These are phyloP conservation scores for Chenopodium album DNA, from an alignment of 148 eudicot genomes.

Conservation along the genomic window DNA sequence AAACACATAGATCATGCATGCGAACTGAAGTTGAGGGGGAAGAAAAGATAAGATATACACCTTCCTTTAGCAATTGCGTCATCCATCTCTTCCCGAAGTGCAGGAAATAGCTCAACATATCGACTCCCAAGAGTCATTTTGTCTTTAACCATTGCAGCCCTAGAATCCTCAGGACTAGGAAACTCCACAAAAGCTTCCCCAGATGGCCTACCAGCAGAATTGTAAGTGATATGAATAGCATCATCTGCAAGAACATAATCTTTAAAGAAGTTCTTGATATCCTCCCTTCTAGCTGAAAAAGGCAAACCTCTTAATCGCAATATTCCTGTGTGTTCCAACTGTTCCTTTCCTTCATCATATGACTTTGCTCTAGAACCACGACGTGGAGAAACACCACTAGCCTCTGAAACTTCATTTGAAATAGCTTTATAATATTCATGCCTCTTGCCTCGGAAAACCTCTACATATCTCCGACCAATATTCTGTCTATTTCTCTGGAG, in stretches of 20 bases:
- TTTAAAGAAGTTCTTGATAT: constrained; percentile 63
- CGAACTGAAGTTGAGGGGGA: not conserved
- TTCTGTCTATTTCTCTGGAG: constrained; percentile 87
- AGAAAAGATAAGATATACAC: constrained; percentile 32
- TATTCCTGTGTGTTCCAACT: constrained; percentile 70
- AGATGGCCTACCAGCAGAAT: constrained; percentile 69
- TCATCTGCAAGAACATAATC: constrained; percentile 59
- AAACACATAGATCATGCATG: not conserved
- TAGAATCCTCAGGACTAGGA: constrained; percentile 73
- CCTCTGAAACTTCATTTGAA: constrained; percentile 70
- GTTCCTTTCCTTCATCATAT: constrained; percentile 59
- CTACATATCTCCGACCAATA: constrained; percentile 92
- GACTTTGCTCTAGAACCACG: constrained; percentile 65
- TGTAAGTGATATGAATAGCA: constrained; percentile 57
- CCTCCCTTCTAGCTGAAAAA: constrained; percentile 63
- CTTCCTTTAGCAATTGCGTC: constrained; percentile 78
- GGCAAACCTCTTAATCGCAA: constrained; percentile 84
- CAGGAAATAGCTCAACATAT: constrained; percentile 85
- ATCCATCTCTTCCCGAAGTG: constrained; percentile 72
- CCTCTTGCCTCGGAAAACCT: constrained; percentile 80
- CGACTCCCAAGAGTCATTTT: constrained; percentile 81
- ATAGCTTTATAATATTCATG: constrained; percentile 89
- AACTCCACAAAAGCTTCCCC: constrained; percentile 96
- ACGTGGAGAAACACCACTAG: constrained; percentile 65
- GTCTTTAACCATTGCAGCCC: constrained; percentile 79